Conservation (phyloP, 1,139 yeast genomes). For the Hansenula sp. region DNA sequence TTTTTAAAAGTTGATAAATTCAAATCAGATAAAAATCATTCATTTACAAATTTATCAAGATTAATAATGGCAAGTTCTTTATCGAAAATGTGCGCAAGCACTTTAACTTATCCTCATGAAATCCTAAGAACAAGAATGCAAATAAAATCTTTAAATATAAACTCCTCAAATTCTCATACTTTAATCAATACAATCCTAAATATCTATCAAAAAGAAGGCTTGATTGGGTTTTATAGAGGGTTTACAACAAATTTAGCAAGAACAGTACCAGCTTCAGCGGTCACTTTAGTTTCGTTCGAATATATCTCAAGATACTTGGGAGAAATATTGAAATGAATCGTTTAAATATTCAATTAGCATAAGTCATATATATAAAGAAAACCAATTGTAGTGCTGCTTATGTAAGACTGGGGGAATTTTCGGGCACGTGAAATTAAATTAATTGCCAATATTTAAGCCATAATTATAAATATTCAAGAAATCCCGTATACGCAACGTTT, state of each 20-base stretch:
- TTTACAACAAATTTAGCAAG: conserved; percentile 80
- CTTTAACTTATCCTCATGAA: conserved; percentile 94
- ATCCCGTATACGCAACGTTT: too few species aligned
- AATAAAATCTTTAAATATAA: conserved; percentile 26
- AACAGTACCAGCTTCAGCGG: conserved; percentile 94
- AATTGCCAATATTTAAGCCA: not conserved
- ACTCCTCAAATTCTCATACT: conserved; percentile 16
- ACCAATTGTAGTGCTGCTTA: too few species aligned
- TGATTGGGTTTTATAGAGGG: conserved; percentile 86
- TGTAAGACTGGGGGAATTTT: too few species aligned
- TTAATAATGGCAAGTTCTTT: conserved; percentile 71
- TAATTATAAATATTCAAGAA: not conserved
- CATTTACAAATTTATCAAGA: conserved; percentile 33
- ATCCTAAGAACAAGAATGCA: conserved; percentile 91
- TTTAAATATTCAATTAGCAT: not conserved
- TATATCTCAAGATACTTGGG: conserved; percentile 54
- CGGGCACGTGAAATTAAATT: not conserved
- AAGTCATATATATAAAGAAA: too few species aligned
- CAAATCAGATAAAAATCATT: not conserved
- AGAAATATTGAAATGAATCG: not conserved
- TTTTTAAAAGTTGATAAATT: conserved; percentile 30
- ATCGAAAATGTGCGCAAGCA: conserved; percentile 86
- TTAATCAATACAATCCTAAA: conserved; percentile 43
- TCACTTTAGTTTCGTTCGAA: conserved; percentile 92
- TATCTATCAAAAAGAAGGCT: conserved; percentile 69